Percentiles rank a stretch among this genome's conserved stretches.
Evolutionary conservation across 2,329 filamentous ascomycete species (phyloP).

Genomic region (Lecanicillium sp.): DNA sequence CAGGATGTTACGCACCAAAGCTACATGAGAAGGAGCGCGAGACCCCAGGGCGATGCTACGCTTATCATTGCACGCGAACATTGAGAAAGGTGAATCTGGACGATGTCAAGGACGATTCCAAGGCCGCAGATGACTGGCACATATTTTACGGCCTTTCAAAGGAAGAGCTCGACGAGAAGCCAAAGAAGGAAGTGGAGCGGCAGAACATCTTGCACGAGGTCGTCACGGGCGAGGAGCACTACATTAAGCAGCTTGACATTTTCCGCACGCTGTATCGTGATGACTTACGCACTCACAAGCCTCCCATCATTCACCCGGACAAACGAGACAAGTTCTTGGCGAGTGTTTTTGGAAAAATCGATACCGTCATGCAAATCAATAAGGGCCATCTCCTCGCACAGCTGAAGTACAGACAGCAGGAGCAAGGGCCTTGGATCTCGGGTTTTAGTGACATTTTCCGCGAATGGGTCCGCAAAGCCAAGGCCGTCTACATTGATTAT

Average conservation of each 20-base stretch:
- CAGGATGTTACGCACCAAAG: slow-evolving; percentile 82
- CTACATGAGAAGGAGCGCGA: slow-evolving; percentile 63
- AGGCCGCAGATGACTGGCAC: slow-evolving; percentile 71
- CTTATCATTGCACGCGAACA: slow-evolving; percentile 86
- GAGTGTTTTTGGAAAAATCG: slow-evolving; percentile 85
- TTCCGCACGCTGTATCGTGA: slow-evolving; percentile 81
- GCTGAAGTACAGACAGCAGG: slow-evolving; percentile 92
- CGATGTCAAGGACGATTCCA: slow-evolving; percentile 60
- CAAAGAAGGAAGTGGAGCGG: slow-evolving; percentile 82
- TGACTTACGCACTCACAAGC: slow-evolving; percentile 61
- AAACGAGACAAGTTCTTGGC: slow-evolving; percentile 71
- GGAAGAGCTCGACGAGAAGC: slow-evolving; percentile 60
- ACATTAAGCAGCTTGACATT: slow-evolving; percentile 82
- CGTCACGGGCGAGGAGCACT: slow-evolving; percentile 84
- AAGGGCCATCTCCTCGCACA: slow-evolving; percentile 88
- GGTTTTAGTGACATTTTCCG: slow-evolving; percentile 97
- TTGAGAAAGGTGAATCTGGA: slow-evolving; percentile 89
- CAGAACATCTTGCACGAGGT: slow-evolving; percentile 96
- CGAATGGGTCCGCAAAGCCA: slow-evolving; percentile 96
- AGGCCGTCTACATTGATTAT: slow-evolving; percentile 82
- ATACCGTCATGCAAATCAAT: slow-evolving; percentile 82
- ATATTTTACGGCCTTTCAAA: slow-evolving; percentile 80
- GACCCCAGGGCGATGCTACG: slow-evolving; percentile 75
- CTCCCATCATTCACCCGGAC: slow-evolving; percentile 72
- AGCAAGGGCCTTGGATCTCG: slow-evolving; percentile 88